Base-by-base conservation (phyloP, 768 basidiomycete genomes). In the Fomitopsis serialis region DNA sequence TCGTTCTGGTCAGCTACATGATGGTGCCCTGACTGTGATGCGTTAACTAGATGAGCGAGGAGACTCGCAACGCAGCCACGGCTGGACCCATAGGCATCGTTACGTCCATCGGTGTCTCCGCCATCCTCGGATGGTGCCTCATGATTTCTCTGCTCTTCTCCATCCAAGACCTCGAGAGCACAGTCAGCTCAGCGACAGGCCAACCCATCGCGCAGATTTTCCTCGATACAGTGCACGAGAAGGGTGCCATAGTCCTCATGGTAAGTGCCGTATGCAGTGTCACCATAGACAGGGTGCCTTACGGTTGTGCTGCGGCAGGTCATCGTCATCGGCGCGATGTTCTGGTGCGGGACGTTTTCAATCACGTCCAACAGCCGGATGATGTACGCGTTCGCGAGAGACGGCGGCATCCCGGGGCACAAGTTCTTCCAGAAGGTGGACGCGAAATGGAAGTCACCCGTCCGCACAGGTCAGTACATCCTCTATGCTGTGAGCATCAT, bases 381-480 rank as follows among this genome's bases (percentile, higher is more conserved):
- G 88, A 87, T 87, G 84, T 92, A 82, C 63, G 84, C 87, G 0
- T 90, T 89, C 61, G 77, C 85, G 2, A 78, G 89, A 35, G 89
- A 92, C 63, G 83, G 86, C 0, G 87, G 79, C 10, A 75, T 89
- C 23, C 87, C 88, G 0, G 85, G 82, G 13, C 81, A 81, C 56
- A 74, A 64, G 34, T 87, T 83, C 67, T 83, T 89, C 67, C 78
- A 78, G 58, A 77, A 81, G 57, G 87, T 89, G 32, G 79, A 79
- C 66, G 50, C 67, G 11, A 73, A 72, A 45, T 79, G 76, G 71
- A 79, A 75, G 62, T 84, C 81, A 2, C 88, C 88, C 2, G 76
- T 86, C 50, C 77, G 87, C 12, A 85, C 88, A 27, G 84, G 85
- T 86, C 54, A 36, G 63, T 6, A 9, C 23, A 57, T 23, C 9